phyloP scores from a whole-genome alignment of 495 filamentous ascomycete species.

The Aspergillus saccharolyticus region DNA sequence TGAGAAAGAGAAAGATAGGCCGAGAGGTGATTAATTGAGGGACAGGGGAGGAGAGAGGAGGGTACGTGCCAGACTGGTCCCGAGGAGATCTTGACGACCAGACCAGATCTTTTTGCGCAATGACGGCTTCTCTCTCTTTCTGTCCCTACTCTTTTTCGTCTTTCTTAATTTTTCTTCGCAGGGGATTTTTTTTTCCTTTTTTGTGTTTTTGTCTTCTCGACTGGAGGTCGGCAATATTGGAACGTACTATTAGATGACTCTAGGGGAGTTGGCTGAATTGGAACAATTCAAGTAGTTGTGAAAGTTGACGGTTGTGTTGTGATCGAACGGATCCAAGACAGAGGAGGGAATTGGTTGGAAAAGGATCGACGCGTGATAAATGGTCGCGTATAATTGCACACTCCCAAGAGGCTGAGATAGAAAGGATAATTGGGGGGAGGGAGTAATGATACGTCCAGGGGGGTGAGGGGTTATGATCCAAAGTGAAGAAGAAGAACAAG shows the following conservation, averaged over 20 bases:
- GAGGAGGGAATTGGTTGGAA: not conserved
- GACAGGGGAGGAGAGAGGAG: conserved; percentile 15
- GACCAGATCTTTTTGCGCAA: not conserved
- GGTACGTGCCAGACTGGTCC: conserved; percentile 12
- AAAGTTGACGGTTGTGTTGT: not conserved
- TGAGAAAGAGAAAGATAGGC: conserved; percentile 13
- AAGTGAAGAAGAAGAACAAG: not conserved
- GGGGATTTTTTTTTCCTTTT: not conserved
- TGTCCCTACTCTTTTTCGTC: not conserved
- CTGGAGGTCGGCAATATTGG: conserved; percentile 6
- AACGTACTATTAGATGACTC: conserved; percentile 22
- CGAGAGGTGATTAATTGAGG: conserved; percentile 13
- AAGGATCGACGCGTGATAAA: conserved; percentile 2
- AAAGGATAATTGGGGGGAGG: conserved; percentile 10
- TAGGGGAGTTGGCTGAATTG: conserved; percentile 4
- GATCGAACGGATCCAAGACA: not conserved
- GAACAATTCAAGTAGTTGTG: not conserved
- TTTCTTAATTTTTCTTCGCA: conserved; percentile 3
- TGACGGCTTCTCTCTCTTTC: not conserved
- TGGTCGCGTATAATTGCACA: conserved; percentile 11
- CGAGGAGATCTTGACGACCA: not conserved
- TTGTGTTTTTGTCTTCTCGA: not conserved
- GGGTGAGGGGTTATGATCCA: not conserved
- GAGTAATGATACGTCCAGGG: conserved; percentile 9
- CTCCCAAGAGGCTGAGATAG: conserved; percentile 7